A percentile compares a stretch with the other conserved stretches of the same genome.
These are phyloP conservation scores for Fusarium denticulatum DNA, from an alignment of 2,329 filamentous ascomycete genomes.

Conservation along the genomic window DNA sequence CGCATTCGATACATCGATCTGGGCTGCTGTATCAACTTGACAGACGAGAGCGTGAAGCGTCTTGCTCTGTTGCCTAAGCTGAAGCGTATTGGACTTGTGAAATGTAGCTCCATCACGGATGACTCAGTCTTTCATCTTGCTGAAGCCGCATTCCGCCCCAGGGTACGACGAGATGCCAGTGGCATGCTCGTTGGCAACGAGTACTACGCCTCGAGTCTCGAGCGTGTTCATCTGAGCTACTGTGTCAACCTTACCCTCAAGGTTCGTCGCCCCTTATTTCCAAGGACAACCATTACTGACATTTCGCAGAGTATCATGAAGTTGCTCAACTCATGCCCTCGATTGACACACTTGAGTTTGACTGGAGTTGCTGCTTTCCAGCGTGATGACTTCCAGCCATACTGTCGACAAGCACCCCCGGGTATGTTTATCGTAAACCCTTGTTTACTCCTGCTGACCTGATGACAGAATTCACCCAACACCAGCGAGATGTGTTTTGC, in stretches of 20 bases:
- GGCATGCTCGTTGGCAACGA: constrained; percentile 61
- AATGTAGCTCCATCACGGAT: constrained; percentile 91
- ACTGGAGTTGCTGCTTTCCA: constrained; percentile 94
- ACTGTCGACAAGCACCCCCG: constrained; percentile 85
- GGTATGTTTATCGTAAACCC: constrained; percentile 57
- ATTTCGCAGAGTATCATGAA: constrained; percentile 80
- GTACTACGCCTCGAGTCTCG: constrained; percentile 73
- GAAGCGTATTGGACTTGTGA: constrained; percentile 93
- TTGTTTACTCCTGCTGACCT: constrained; percentile 38
- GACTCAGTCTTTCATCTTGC: constrained; percentile 87
- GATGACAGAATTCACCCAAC: constrained; percentile 84
- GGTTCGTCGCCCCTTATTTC: constrained; percentile 61
- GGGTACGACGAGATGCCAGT: constrained; percentile 59
- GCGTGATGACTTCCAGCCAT: constrained; percentile 82
- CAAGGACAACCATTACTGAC: constrained; percentile 23
- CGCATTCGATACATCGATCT: constrained; percentile 97
- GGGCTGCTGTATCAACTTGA: constrained; percentile 91
- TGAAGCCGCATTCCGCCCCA: constrained; percentile 68
- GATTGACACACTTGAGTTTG: constrained; percentile 91
- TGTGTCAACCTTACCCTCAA: constrained; percentile 85
- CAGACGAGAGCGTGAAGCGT: constrained; percentile 85
- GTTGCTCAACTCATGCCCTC: constrained; percentile 88
- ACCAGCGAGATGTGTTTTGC: constrained; percentile 95
- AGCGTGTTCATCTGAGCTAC: constrained; percentile 96
- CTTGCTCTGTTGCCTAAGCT: constrained; percentile 90